These are phyloP conservation scores for Mortierella alpina DNA, from an alignment of 192 early-diverging fungal genomes.

Conservation along the genomic window DNA sequence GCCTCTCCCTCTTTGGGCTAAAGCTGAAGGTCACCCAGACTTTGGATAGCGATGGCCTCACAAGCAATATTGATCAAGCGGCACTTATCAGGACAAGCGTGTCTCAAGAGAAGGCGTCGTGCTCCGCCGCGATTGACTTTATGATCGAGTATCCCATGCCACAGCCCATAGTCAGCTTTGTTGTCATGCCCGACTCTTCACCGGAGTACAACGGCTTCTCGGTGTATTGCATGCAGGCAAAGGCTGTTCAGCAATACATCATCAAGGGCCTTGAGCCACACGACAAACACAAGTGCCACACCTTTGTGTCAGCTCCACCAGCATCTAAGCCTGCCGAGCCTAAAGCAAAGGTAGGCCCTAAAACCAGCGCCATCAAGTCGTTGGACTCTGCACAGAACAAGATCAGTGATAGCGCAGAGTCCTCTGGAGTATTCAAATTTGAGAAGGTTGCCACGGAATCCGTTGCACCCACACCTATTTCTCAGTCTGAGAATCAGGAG, in stretches of 20 bases:
- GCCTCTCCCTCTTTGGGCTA: slow-evolving; percentile 56
- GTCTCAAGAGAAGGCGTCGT: neutral
- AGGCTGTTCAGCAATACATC: slow-evolving; percentile 58
- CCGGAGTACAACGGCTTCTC: slow-evolving; percentile 53
- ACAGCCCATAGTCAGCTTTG: slow-evolving; percentile 56
- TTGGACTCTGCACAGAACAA: slow-evolving; percentile 21
- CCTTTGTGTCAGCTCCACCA: slow-evolving; percentile 24
- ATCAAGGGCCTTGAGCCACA: slow-evolving; percentile 41
- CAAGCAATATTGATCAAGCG: slow-evolving; percentile 9
- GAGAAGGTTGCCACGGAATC: slow-evolving; percentile 6
- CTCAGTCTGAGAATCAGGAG: slow-evolving; percentile 17
- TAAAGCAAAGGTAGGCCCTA: slow-evolving; percentile 11
- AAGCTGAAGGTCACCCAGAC: slow-evolving; percentile 33
- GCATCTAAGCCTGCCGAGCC: slow-evolving; percentile 10
- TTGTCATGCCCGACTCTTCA: slow-evolving; percentile 51
- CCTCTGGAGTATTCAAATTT: neutral
- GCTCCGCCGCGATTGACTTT: slow-evolving; percentile 53
- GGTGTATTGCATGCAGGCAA: slow-evolving; percentile 57
- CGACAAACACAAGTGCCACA: slow-evolving; percentile 41
- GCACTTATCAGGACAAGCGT: slow-evolving; percentile 25
- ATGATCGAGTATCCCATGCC: slow-evolving; percentile 60
- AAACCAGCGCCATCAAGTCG: slow-evolving; percentile 18
- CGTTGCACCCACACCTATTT: neutral
- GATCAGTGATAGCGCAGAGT: slow-evolving; percentile 18
- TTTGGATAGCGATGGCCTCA: neutral